phyloP scores from a whole-genome alignment of 1,139 yeast genomes.

The Debaryomyces udenii region DNA sequence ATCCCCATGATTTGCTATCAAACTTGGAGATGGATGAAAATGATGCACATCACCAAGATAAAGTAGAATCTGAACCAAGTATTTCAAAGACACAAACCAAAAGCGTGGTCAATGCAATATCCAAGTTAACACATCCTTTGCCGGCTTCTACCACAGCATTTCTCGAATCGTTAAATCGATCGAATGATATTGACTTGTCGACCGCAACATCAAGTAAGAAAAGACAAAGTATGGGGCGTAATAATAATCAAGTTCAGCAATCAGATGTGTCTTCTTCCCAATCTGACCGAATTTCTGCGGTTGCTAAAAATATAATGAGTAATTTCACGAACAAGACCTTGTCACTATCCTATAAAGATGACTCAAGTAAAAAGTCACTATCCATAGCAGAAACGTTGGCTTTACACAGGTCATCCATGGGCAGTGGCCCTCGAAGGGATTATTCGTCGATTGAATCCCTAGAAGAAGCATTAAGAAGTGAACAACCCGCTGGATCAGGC shows the following conservation, averaged over 20 bases:
- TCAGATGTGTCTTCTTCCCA: conserved; percentile 4
- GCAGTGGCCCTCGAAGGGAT: conserved; percentile 29
- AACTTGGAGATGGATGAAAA: conserved; percentile 46
- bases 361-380: conserved; percentile 31
- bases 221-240: neutral
- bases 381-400: conserved; percentile 72
- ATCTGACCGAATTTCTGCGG: conserved; percentile 14
- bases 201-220: neutral
- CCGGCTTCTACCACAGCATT: conserved; percentile 21
- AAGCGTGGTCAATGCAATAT: conserved; percentile 17
- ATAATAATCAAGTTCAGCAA: neutral
- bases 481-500: conserved; percentile 15
- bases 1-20: conserved; percentile 58
- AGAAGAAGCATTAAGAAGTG: conserved; percentile 28
- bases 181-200: conserved; percentile 7
- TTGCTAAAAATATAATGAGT: conserved; percentile 16
- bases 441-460: conserved; percentile 29
- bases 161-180: conserved; percentile 19
- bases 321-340: conserved; percentile 10
- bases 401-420: conserved; percentile 48
- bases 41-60: conserved; percentile 7
- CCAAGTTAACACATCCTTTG: conserved; percentile 15
- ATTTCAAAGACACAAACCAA: conserved; percentile 5
- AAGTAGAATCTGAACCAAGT: conserved; percentile 9
- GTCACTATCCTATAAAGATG: conserved; percentile 11